phyloP scores from a whole-genome alignment of 139 green algal genomes.

The Chlamydomonas incerta region DNA sequence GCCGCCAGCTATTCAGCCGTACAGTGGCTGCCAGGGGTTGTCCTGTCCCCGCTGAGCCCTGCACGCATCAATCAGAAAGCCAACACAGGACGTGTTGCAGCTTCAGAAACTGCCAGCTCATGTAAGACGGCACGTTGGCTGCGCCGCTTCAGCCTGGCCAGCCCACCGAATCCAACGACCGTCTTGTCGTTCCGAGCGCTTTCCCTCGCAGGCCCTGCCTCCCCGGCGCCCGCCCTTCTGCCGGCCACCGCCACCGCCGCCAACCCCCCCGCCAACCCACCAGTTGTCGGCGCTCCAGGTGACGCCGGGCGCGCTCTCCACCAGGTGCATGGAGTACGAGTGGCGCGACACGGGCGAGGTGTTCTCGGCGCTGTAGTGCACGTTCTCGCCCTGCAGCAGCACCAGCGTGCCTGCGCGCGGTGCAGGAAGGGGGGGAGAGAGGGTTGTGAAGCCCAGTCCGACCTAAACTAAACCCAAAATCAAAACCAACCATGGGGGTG shows the following conservation, averaged over 20 bases:
- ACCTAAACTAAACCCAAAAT: too few species aligned
- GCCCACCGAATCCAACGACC: not conserved
- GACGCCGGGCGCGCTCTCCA: constrained; percentile 70
- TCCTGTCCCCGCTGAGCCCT: constrained; percentile 66
- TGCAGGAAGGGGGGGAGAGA: too few species aligned
- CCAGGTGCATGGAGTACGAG: constrained; percentile 87
- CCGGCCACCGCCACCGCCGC: too few species aligned
- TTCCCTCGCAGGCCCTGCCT: too few species aligned
- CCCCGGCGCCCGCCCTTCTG: too few species aligned
- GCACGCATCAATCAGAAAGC: not conserved
- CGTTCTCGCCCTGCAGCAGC: constrained; percentile 85
- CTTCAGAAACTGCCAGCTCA: not conserved
- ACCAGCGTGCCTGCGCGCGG: constrained; percentile 74
- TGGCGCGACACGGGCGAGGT: constrained; percentile 69
- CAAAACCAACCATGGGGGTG: too few species aligned
- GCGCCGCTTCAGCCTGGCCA: not conserved
- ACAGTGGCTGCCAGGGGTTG: constrained; percentile 79
- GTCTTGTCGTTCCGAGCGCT: not conserved
- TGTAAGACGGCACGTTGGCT: too few species aligned
- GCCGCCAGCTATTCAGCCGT: constrained; percentile 15
- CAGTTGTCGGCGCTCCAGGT: constrained; percentile 84
- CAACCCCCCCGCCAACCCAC: constrained; percentile 36
- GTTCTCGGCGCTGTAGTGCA: constrained; percentile 75
- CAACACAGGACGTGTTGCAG: not conserved
- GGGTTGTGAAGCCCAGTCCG: too few species aligned